Percentiles rank a stretch among this genome's conserved stretches.
These are phyloP conservation scores for Scytalidium lignicola DNA, from an alignment of 2,329 filamentous ascomycete species.

Conservation along the genomic window DNA sequence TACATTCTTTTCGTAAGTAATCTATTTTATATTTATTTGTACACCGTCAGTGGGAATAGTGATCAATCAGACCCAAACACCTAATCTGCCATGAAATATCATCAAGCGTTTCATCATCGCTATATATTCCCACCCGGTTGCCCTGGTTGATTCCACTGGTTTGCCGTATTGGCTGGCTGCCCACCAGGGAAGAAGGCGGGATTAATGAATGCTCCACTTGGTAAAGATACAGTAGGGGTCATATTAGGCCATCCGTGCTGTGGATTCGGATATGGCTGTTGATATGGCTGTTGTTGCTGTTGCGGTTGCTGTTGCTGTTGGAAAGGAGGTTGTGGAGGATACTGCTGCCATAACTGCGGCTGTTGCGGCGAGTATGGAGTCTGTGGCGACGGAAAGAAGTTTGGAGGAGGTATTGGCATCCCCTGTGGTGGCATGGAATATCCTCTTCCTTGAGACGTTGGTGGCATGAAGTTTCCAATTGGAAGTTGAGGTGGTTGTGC, in stretches of 20 bases:
- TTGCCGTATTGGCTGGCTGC: slow-evolving; percentile 8
- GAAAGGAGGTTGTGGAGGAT: slow-evolving; percentile 11
- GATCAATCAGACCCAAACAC: neutral
- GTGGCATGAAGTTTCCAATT: slow-evolving; percentile 1
- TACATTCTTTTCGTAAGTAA: too few species aligned
- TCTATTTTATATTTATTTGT: neutral
- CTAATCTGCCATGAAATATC: neutral
- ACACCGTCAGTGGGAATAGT: neutral
- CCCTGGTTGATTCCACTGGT: slow-evolving; percentile 17
- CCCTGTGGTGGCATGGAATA: slow-evolving; percentile 8
- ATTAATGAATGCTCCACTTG: slow-evolving; percentile 24
- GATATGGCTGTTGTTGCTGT: slow-evolving; percentile 11
- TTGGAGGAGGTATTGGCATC: slow-evolving; percentile 6
- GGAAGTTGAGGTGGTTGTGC: slow-evolving; percentile 13
- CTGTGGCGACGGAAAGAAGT: slow-evolving; percentile 2
- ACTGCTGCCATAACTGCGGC: slow-evolving; percentile 21
- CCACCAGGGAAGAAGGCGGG: slow-evolving; percentile 22
- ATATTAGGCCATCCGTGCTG: slow-evolving; percentile 12
- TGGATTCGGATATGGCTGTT: slow-evolving; percentile 14
- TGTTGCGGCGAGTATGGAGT: slow-evolving; percentile 18
- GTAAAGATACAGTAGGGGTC: slow-evolving; percentile 9
- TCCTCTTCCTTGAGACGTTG: slow-evolving; percentile 3
- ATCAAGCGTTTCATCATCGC: too few species aligned
- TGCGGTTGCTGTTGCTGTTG: slow-evolving; percentile 10
- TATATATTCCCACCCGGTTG: slow-evolving; percentile 11